Conservation (phyloP, 139 green algal genomes). For the Klebsormidium nitens region DNA sequence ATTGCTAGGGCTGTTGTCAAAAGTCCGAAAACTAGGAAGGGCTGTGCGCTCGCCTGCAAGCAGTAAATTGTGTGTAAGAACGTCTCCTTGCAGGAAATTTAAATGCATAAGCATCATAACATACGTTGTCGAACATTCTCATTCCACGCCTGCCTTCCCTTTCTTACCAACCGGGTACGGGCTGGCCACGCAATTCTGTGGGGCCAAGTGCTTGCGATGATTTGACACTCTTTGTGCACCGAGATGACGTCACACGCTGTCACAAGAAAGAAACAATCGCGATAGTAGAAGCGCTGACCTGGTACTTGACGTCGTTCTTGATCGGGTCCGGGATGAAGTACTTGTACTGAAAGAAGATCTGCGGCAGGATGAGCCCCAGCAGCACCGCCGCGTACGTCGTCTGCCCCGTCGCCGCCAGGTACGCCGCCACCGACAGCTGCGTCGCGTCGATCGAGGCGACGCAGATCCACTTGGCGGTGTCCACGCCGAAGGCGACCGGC, state of each 20-base stretch:
- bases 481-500: slow-evolving; percentile 93
- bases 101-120: slow-evolving; percentile 2
- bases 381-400: slow-evolving; percentile 80
- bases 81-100: neutral
- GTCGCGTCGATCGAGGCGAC: slow-evolving; percentile 90
- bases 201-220: too few species aligned
- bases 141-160: neutral
- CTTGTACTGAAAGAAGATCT: slow-evolving; percentile 78
- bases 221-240: neutral
- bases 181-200: too few species aligned
- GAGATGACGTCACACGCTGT: neutral
- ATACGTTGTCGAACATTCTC: neutral
- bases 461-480: slow-evolving; percentile 97
- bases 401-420: slow-evolving; percentile 78
- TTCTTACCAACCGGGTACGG: neutral
- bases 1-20: slow-evolving; percentile 90
- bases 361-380: slow-evolving; percentile 83
- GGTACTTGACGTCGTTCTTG: slow-evolving; percentile 94
- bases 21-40: slow-evolving; percentile 97
- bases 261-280: slow-evolving; percentile 3
- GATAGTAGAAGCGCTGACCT: slow-evolving; percentile 15
- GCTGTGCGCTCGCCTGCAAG: slow-evolving; percentile 67
- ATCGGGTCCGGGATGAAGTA: slow-evolving; percentile 97
- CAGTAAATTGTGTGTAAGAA: neutral
- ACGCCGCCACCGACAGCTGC: slow-evolving; percentile 65